phyloP scores from a whole-genome alignment of 2,329 filamentous ascomycete genomes.

The Myrmaecium sp. region DNA sequence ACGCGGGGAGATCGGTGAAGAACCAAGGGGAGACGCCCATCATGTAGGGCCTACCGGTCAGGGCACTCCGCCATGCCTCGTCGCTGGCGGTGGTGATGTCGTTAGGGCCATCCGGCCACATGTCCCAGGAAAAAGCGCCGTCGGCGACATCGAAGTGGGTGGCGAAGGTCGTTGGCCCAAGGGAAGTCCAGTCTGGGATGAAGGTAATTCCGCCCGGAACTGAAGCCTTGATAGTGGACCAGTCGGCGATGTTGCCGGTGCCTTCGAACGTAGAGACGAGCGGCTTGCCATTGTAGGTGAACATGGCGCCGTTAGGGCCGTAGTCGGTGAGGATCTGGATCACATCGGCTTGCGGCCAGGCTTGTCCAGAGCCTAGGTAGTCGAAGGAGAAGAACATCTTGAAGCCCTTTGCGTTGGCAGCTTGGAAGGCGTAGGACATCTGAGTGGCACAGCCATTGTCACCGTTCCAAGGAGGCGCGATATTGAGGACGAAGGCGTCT shows the following conservation, averaged over 20 bases:
- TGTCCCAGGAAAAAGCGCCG: constrained; percentile 32
- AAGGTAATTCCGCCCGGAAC: constrained; percentile 6
- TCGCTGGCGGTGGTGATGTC: constrained; percentile 32
- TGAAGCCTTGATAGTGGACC: constrained; percentile 23
- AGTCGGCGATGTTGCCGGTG: constrained; percentile 23
- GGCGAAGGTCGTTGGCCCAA: constrained; percentile 13
- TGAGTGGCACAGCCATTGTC: constrained; percentile 4
- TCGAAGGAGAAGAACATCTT: constrained; percentile 28
- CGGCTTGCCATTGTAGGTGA: constrained; percentile 31
- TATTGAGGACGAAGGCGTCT: constrained; percentile 25
- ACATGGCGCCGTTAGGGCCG: constrained; percentile 26
- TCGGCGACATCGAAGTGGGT: constrained; percentile 20
- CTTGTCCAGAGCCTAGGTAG: constrained; percentile 9
- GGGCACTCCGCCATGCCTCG: constrained; percentile 19
- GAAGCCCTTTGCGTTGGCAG: constrained; percentile 15
- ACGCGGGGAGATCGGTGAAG: constrained; percentile 38
- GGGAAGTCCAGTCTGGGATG: constrained; percentile 30
- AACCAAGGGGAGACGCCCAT: constrained; percentile 34
- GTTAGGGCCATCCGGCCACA: constrained; percentile 32
- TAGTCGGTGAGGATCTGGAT: constrained; percentile 16
- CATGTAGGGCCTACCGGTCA: constrained; percentile 25
- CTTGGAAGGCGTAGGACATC: constrained; percentile 12
- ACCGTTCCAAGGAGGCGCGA: constrained; percentile 5
- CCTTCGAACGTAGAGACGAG: constrained; percentile 40
- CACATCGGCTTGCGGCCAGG: constrained; percentile 5